Conservation (phyloP, 1,284 basidiomycete species). For the Stereum hirsutum region DNA sequence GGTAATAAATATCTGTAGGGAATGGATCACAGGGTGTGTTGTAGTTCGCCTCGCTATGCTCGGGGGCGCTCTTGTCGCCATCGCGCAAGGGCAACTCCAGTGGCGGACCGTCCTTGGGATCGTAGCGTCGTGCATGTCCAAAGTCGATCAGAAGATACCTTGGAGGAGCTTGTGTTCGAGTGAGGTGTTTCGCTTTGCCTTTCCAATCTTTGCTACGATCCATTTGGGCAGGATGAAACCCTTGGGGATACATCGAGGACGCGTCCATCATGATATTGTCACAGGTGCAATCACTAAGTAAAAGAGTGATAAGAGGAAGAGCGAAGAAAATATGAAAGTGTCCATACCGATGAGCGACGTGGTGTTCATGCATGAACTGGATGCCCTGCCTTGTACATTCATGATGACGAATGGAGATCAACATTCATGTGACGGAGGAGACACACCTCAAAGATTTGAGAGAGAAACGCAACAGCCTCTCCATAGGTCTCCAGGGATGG, state of each 20-base stretch:
- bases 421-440: background rate
- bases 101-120: slow-evolving; percentile 3
- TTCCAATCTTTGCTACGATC: slow-evolving; percentile 8
- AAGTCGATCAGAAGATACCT: slow-evolving; percentile 25
- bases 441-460: slow-evolving; percentile 20
- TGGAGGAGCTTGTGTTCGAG: slow-evolving; percentile 16
- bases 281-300: slow-evolving; percentile 23
- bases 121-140: slow-evolving; percentile 18
- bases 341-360: slow-evolving; percentile 16
- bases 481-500: slow-evolving; percentile 18
- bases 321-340: background rate
- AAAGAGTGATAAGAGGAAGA: background rate
- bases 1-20: slow-evolving; percentile 16
- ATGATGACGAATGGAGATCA: too few species aligned
- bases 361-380: slow-evolving; percentile 15
- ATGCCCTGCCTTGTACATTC: slow-evolving; percentile 11
- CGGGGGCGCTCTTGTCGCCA: slow-evolving; percentile 8
- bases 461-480: slow-evolving; percentile 20
- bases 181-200: slow-evolving; percentile 13
- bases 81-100: background rate
- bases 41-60: background rate
- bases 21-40: slow-evolving; percentile 12
- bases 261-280: slow-evolving; percentile 29
- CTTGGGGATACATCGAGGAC: slow-evolving; percentile 16
- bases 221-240: slow-evolving; percentile 16